Evolutionary conservation across 2,329 filamentous ascomycete species (phyloP).

Genomic region (Trichoderma simmonsii): DNA sequence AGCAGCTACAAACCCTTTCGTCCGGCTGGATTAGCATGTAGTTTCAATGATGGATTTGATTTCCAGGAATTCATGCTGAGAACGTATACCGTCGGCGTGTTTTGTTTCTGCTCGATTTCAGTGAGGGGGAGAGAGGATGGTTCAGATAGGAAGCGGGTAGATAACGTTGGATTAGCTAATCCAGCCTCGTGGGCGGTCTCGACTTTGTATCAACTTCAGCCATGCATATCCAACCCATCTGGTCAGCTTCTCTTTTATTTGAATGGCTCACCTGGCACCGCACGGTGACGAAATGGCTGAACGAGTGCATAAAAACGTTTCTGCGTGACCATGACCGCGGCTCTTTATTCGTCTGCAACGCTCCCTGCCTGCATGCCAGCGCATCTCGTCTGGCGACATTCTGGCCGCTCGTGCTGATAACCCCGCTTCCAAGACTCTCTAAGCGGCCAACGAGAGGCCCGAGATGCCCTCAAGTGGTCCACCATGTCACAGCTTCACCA

Average conservation of each 20-base stretch:
- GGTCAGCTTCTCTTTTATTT: conserved; percentile 1
- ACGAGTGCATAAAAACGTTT: conserved; percentile 11
- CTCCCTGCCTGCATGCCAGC: conserved; percentile 19
- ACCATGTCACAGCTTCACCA: conserved; percentile 17
- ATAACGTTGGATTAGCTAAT: conserved; percentile 4
- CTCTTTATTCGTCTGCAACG: conserved; percentile 17
- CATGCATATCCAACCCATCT: not conserved
- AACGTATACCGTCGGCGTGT: not conserved
- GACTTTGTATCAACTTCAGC: not conserved
- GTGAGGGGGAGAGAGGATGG: not conserved
- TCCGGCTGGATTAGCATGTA: not conserved
- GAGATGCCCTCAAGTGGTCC: conserved; percentile 13
- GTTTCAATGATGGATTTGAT: not conserved
- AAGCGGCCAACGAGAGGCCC: conserved; percentile 11
- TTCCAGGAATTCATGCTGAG: not conserved
- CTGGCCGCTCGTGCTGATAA: conserved; percentile 13
- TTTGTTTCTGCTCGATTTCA: not conserved
- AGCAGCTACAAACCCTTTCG: not conserved
- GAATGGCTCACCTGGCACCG: conserved; percentile 7
- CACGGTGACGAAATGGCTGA: conserved; percentile 15
- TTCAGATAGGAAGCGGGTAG: not conserved
- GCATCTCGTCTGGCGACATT: conserved; percentile 16
- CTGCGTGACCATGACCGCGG: conserved; percentile 11
- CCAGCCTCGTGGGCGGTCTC: not conserved
- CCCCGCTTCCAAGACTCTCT: conserved; percentile 14